Conservation (phyloP, 2,329 filamentous ascomycete genomes). For the Byssothecium circinans region DNA sequence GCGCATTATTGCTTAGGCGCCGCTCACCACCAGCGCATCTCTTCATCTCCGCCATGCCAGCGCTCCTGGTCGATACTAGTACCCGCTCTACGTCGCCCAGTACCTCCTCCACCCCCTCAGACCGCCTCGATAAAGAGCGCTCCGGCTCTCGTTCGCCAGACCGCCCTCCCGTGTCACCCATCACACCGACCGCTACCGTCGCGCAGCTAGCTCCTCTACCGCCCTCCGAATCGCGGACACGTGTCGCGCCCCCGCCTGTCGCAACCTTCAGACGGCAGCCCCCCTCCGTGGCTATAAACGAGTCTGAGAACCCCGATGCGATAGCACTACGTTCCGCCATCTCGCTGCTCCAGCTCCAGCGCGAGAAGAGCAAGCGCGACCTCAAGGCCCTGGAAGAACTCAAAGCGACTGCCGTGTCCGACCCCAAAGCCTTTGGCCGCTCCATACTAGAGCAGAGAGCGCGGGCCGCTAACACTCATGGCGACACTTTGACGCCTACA, state of each 20-base stretch:
- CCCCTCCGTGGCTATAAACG: conserved; percentile 49
- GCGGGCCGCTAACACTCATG: conserved; percentile 33
- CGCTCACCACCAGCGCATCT: not conserved
- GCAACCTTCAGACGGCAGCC: conserved; percentile 47
- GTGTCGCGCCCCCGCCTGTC: conserved; percentile 30
- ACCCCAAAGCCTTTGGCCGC: conserved; percentile 71
- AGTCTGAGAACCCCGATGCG: conserved; percentile 73
- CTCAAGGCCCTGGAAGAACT: conserved; percentile 69
- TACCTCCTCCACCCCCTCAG: conserved; percentile 19
- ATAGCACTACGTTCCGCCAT: conserved; percentile 85
- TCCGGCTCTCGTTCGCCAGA: conserved; percentile 37
- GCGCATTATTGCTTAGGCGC: conserved; percentile 1
- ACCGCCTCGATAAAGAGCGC: conserved; percentile 23
- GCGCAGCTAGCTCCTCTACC: conserved; percentile 39
- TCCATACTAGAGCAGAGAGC: conserved; percentile 65
- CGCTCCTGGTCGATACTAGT: conserved; percentile 38
- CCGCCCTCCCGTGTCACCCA: conserved; percentile 45
- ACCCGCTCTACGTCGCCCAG: conserved; percentile 13
- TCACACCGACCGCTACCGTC: conserved; percentile 41
- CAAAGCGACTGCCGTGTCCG: conserved; percentile 68
- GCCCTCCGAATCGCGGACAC: conserved; percentile 26
- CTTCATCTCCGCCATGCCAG: conserved; percentile 40
- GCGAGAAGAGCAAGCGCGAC: conserved; percentile 74
- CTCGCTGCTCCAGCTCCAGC: conserved; percentile 83
- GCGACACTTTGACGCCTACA: conserved; percentile 41